These are phyloP conservation scores for Aureobasidium uvarum DNA, from an alignment of 2,329 filamentous ascomycete species.

Conservation along the genomic window DNA sequence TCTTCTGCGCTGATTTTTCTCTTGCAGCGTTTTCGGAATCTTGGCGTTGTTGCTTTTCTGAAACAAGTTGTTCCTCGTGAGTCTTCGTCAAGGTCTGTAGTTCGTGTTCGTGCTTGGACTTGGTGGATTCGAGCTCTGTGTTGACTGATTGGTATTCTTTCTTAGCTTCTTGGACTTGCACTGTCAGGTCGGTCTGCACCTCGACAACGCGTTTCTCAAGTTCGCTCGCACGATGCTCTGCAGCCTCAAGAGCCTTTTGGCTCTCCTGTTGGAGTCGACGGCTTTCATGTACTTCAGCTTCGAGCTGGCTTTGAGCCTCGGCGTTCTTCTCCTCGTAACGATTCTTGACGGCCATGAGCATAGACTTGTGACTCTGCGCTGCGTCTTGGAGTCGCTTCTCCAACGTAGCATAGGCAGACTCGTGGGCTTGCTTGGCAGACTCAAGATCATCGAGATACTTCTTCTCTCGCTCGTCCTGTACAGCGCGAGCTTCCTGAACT, in stretches of 20 bases:
- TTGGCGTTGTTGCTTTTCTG: slow-evolving; percentile 16
- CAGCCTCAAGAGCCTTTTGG: slow-evolving; percentile 11
- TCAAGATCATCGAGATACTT: slow-evolving; percentile 27
- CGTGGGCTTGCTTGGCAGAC: slow-evolving; percentile 22
- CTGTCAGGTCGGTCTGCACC: slow-evolving; percentile 17
- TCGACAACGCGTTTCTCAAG: slow-evolving; percentile 10
- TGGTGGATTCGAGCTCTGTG: slow-evolving; percentile 8
- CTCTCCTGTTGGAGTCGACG: neutral
- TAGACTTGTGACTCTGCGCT: slow-evolving; percentile 16
- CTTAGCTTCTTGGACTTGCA: slow-evolving; percentile 3
- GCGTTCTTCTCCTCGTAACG: slow-evolving; percentile 26
- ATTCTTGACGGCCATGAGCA: slow-evolving; percentile 21
- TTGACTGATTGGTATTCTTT: neutral
- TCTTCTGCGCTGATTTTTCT: neutral
- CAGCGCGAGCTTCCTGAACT: slow-evolving; percentile 2
- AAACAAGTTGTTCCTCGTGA: neutral
- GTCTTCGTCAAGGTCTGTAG: slow-evolving; percentile 13
- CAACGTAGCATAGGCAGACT: slow-evolving; percentile 17
- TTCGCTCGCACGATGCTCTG: neutral
- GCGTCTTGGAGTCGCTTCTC: slow-evolving; percentile 24
- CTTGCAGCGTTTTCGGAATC: neutral
- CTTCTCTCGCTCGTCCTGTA: slow-evolving; percentile 28
- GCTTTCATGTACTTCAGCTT: slow-evolving; percentile 19
- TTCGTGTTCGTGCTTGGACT: slow-evolving; percentile 13
- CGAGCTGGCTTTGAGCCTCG: slow-evolving; percentile 21